Percentiles rank a stretch among this genome's conserved stretches.
Conservation (phyloP, 805 yeast species). For the Saccharomycopsis oosterbeekiorum region DNA sequence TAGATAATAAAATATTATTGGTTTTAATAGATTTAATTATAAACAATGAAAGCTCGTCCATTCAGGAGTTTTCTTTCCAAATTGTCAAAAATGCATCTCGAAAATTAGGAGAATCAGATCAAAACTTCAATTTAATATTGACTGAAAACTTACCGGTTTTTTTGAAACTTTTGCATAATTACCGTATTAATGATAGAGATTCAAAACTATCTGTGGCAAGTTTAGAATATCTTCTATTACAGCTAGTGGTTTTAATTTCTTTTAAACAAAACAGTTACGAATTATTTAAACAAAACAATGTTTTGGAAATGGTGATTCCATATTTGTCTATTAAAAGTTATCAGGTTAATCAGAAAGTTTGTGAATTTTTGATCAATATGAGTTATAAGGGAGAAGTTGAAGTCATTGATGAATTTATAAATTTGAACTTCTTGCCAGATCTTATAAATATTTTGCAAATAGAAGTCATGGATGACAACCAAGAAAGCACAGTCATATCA, state of each 20-base stretch:
- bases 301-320: constrained; percentile 7
- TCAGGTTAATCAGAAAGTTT: constrained; percentile 8
- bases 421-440: background rate
- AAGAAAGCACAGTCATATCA: constrained; percentile 3
- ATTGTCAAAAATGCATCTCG: constrained; percentile 2
- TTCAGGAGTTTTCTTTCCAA: constrained; percentile 6
- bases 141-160: background rate
- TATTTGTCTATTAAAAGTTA: constrained; percentile 9
- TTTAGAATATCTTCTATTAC: constrained; percentile 9
- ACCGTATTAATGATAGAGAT: background rate
- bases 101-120: constrained; percentile 6
- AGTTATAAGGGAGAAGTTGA: constrained; percentile 7
- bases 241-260: constrained; percentile 10
- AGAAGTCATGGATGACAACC: background rate
- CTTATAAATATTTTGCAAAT: constrained; percentile 4
- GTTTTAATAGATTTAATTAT: constrained; percentile 10
- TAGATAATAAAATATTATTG: constrained; percentile 4
- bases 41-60: background rate
- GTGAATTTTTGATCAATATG: constrained; percentile 14
- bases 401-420: constrained; percentile 7
- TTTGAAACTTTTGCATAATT: background rate
- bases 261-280: constrained; percentile 3
- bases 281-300: constrained; percentile 8
- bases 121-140: constrained; percentile 2
- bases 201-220: background rate